Evolutionary conservation across 208 protist genomes (phyloP).

Genomic region (Leishmania tropica): DNA sequence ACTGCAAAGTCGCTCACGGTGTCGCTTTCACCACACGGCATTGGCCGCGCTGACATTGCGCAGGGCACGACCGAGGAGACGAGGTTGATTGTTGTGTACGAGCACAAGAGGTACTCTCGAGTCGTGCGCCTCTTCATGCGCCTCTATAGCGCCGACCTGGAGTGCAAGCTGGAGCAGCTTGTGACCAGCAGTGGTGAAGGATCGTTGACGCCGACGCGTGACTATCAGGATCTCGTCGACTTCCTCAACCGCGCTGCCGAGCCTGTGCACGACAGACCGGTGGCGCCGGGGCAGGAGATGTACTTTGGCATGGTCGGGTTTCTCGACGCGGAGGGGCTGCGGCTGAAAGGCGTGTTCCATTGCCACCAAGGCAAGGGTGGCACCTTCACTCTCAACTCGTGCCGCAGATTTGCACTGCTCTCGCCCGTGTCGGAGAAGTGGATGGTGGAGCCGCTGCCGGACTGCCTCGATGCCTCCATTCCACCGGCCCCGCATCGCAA

Average conservation of each 20-base stretch:
- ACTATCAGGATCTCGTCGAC: slow-evolving; percentile 22
- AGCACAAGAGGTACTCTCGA: slow-evolving; percentile 63
- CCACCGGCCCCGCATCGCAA: slow-evolving; percentile 51
- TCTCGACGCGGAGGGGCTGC: slow-evolving; percentile 77
- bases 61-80: slow-evolving; percentile 25
- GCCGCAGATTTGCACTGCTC: slow-evolving; percentile 47
- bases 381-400: slow-evolving; percentile 59
- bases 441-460: slow-evolving; percentile 81
- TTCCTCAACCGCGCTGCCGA: slow-evolving; percentile 10
- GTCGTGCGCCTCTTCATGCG: slow-evolving; percentile 55
- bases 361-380: slow-evolving; percentile 54
- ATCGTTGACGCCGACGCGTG: not conserved
- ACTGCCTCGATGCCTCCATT: slow-evolving; percentile 63
- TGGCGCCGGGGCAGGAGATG: slow-evolving; percentile 7
- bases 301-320: slow-evolving; percentile 46
- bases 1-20: slow-evolving; percentile 24
- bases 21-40: slow-evolving; percentile 12
- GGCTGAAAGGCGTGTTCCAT: slow-evolving; percentile 69
- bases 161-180: slow-evolving; percentile 18
- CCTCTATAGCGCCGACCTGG: slow-evolving; percentile 19
- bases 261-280: not conserved
- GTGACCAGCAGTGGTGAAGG: slow-evolving; percentile 6
- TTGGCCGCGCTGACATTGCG: slow-evolving; percentile 21
- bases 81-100: slow-evolving; percentile 47
- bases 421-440: slow-evolving; percentile 46